Conservation (phyloP, 306 rosid species). For the Prunus campanulata region DNA sequence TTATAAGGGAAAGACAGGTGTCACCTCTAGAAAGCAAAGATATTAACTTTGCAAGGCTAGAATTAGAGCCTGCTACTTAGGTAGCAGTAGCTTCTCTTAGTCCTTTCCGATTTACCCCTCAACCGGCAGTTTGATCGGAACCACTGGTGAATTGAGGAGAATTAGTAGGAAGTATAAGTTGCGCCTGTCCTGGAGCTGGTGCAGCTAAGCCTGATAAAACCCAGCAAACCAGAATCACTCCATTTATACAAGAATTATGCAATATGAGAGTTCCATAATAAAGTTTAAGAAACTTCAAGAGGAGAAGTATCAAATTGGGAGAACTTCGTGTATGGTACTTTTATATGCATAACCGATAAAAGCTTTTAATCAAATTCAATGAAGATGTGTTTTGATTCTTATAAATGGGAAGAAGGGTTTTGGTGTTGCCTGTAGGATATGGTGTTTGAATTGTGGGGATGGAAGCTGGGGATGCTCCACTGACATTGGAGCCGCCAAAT, state of each 20-base stretch:
- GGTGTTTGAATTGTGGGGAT: slow-evolving; percentile 26
- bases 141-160: slow-evolving; percentile 25
- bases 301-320: not conserved
- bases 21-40: slow-evolving; percentile 32
- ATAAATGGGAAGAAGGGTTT: not conserved
- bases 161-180: slow-evolving; percentile 18
- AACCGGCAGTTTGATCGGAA: slow-evolving; percentile 32
- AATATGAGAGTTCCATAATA: not conserved
- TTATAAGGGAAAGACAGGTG: not conserved
- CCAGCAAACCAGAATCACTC: not conserved
- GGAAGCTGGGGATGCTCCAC: slow-evolving; percentile 15
- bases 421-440: slow-evolving; percentile 20
- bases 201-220: slow-evolving; percentile 19
- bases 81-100: slow-evolving; percentile 29
- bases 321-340: not conserved
- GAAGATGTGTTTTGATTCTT: not conserved
- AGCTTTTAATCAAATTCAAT: not conserved
- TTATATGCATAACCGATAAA: not conserved
- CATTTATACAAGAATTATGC: not conserved
- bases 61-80: slow-evolving; percentile 25
- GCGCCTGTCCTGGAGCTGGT: slow-evolving; percentile 18
- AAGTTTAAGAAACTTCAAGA: not conserved
- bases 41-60: slow-evolving; percentile 30
- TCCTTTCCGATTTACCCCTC: slow-evolving; percentile 17
- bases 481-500: slow-evolving; percentile 12